Base-by-base conservation (phyloP, 2,329 filamentous ascomycete genomes). In the Cadophora malorum region DNA sequence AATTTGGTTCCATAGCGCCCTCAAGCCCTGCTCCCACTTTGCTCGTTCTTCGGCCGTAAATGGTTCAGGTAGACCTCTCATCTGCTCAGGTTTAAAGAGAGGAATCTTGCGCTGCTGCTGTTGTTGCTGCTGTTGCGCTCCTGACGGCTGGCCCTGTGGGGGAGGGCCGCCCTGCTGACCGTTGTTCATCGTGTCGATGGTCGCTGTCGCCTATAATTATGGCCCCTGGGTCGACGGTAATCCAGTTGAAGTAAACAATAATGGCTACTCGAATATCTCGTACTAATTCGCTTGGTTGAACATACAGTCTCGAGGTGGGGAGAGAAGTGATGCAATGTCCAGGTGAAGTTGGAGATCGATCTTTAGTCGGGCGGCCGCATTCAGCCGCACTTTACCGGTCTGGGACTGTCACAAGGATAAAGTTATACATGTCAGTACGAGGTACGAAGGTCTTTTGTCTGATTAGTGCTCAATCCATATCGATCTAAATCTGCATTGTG, bases 21-120 rank as follows among this genome's bases (percentile, higher is more conserved):
- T 80, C 0, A 90, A 79, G 0, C 88, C 88, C 1, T 80, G 78
- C 72, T 89, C 86, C 71, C 89, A 90, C 72, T 88, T 88, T 1
- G 73, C 72, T 72, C 85, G 87, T 66, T 90, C 88, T 1, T 85
- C 82, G 0, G 84, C 80, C 31, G 79, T 83, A 2, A 90, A 78
- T 25, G 67, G 65, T 4, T 72, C 68, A 0, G 76, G 76, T 0
- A 78, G 72, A 8, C 64, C 59, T 50, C 76, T 72, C 76, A 78
- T 78, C 59, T 77, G 73, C 64, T 78, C 76, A 5, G 76, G 76
- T 49, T 72, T 72, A 58, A 72, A 78, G 0, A 76, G 67, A 10
- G 64, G 65, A 4, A 72, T 65, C 47, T 69, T 72, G 21, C 71
- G 67, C 50, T 71, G 70, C 58, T 67, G 69, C 49, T 72, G 28